Conservation (phyloP, 2,329 filamentous ascomycete genomes). For the Niveomyces coronatus region DNA sequence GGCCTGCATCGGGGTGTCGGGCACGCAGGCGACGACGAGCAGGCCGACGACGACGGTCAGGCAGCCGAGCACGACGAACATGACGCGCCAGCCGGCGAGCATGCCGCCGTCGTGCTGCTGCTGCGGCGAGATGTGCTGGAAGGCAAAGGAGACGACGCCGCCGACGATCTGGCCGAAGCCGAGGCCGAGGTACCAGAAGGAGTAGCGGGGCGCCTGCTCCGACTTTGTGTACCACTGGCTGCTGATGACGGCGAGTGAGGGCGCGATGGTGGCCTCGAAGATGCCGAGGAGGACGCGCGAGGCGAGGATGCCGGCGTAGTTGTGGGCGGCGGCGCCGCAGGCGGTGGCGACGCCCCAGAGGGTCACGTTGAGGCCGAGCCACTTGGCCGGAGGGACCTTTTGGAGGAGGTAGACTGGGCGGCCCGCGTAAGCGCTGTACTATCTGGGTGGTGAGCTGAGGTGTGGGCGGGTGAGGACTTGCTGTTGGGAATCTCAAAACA, state of each 20-base stretch:
- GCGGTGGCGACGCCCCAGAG: conserved; percentile 30
- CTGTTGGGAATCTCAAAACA: conserved; percentile 44
- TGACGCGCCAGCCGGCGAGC: conserved; percentile 31
- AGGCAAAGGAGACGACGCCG: conserved; percentile 24
- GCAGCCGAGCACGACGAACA: conserved; percentile 35
- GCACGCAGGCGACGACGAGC: conserved; percentile 28
- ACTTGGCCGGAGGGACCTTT: conserved; percentile 43
- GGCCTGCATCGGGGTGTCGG: conserved; percentile 37
- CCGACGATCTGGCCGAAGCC: conserved; percentile 21
- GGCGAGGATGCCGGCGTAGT: conserved; percentile 9
- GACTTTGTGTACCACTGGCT: conserved; percentile 11
- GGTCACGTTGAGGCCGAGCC: conserved; percentile 40
- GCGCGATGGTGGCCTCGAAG: conserved; percentile 10
- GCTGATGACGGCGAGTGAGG: conserved; percentile 9
- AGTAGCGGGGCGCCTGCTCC: conserved; percentile 10
- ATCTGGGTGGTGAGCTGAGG: background rate
- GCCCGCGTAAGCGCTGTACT: too few relatives aligned
- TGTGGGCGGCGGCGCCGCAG: conserved; percentile 9
- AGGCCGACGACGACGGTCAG: conserved; percentile 30
- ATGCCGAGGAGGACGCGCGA: conserved; percentile 10
- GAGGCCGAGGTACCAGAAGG: conserved; percentile 11
- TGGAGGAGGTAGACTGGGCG: conserved; percentile 41
- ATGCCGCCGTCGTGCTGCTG: too few relatives aligned
- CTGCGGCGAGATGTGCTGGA: conserved; percentile 15
- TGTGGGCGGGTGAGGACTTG: conserved; percentile 15